Base-by-base conservation (phyloP, 768 basidiomycete genomes). In the Mycena vitilis region DNA sequence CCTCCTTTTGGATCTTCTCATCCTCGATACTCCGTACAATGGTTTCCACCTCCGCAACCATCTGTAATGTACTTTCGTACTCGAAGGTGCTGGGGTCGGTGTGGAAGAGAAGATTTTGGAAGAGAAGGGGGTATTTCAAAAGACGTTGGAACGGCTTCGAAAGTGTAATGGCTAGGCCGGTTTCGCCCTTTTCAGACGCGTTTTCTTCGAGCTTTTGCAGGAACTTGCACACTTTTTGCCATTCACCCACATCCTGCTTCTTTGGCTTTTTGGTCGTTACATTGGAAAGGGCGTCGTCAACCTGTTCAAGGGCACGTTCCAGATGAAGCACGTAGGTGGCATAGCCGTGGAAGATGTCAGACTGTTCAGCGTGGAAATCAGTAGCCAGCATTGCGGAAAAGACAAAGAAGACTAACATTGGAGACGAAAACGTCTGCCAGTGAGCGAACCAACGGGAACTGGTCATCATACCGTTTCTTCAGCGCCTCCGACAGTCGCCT, bases 11-110 rank as follows among this genome's bases (percentile, higher is more conserved):
- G 63, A 95, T 93, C 84, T 99, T 99, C 83, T 99, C 96, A 74
- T 98, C 97, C 78, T 99, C 97, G 63, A 99, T 98, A 69, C 93
- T 94, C 52, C 97, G 87, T 55, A 99, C 97, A 74, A 99, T 97
- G 22, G 87, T 90, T 81, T 99, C 98, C 9, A 99, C 94, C 78
- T 99, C 96, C 22, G 95, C 95, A 1, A 98, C 96, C 94, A 99
- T 97, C 77, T 92, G 91, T 48, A 97, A 83, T 15, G 96, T 98
- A 75, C 92, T 93, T 78, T 99, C 98, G 76, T 98, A 99, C 81
- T 99, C 98, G 74, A 92, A 96, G 5, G 96, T 95, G 70, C 95
- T 96, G 2, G 98, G 96, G 74, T 99, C 98, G 20, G 97, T 98
- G 80, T 96, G 95, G 81, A 93, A 98, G 62, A 99, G 88, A 18